A percentile compares a stretch with the other conserved stretches of the same genome.
These are phyloP conservation scores for Fusarium longipes DNA, from an alignment of 2,329 filamentous ascomycete species.

Conservation along the genomic window DNA sequence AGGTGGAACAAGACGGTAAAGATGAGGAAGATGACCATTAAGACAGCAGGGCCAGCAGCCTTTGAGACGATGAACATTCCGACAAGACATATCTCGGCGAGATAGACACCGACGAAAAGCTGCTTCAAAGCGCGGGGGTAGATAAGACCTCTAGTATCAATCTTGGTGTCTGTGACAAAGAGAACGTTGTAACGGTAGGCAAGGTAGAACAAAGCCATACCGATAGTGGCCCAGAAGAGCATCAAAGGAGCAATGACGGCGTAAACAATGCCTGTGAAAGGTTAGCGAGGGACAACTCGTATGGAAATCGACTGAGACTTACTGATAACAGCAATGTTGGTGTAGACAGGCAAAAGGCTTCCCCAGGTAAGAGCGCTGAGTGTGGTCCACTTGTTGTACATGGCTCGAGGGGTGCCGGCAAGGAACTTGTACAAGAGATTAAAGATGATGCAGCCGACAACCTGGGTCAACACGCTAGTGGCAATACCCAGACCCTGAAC, in stretches of 20 bases:
- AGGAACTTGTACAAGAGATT: constrained; percentile 75
- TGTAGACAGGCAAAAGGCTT: constrained; percentile 78
- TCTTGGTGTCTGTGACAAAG: constrained; percentile 79
- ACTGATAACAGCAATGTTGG: constrained; percentile 78
- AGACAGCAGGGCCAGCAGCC: constrained; percentile 74
- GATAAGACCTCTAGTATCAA: constrained; percentile 89
- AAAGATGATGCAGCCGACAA: constrained; percentile 72
- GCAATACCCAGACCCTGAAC: constrained; percentile 84
- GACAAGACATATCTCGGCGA: constrained; percentile 82
- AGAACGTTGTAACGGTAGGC: constrained; percentile 89
- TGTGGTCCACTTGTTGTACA: constrained; percentile 78
- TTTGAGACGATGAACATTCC: constrained; percentile 80
- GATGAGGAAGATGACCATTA: constrained; percentile 81
- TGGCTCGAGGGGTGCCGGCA: constrained; percentile 80
- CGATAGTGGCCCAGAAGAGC: constrained; percentile 81
- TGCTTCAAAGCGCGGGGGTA: constrained; percentile 92
- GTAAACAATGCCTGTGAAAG: constrained; percentile 72
- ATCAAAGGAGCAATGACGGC: constrained; percentile 86
- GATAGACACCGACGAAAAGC: constrained; percentile 81
- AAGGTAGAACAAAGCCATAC: constrained; percentile 82
- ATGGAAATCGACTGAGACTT: constrained; percentile 32
- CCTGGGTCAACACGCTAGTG: constrained; percentile 78
- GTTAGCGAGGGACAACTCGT: constrained; percentile 32
- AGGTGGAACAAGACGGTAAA: constrained; percentile 83
- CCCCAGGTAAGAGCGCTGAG: constrained; percentile 81